Evolutionary conservation across 2,329 filamentous ascomycete species (phyloP), one percentile per base, ranked within the genome.

Genomic region (Exophiala viscosa): DNA sequence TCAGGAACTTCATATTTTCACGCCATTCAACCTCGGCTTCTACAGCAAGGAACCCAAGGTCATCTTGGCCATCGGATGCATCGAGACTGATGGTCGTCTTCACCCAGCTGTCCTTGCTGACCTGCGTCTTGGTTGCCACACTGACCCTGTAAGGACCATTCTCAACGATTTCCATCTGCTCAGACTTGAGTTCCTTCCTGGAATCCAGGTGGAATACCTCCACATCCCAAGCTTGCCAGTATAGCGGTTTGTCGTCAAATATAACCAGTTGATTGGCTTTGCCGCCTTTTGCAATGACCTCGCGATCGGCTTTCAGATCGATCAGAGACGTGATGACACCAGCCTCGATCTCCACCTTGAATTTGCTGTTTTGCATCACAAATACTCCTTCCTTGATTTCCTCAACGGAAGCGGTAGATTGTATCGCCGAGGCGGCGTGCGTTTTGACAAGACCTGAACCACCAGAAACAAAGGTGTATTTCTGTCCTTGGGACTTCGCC

Each of bases 221-320:
- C 5, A 97, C 92, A 69, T 99, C 92, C 91, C 92, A 96, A 2
- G 90, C 91, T 72, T 96, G 89, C 91, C 90, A 97, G 75, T 95
- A 96, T 18, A 96, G 80, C 17, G 91, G 91, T 73, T 97, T 96
- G 73, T 99, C 93, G 66, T 99, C 93, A 65, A 95, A 97, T 18
- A 97, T 84, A 59, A 97, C 91, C 45, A 93, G 83, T 67, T 96
- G 90, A 61, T 95, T 96, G 18, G 87, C 91, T 68, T 91, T 91
- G 18, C 81, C 80, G 28, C 77, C 80, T 54, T 79, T 75, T 2
- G 88, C 79, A 44, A 99, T 81, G 15, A 95, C 72, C 68, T 99
- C 90, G 46, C 92, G 85, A 20, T 86, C 77, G 8, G 82, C 83
- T 40, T 77, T 70, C 36, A 84, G 77, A 69, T 97, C 93, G 65